Percentiles rank a stretch among this genome's conserved stretches.
These are phyloP conservation scores for Myriosclerotinia curreyana DNA, from an alignment of 2,329 filamentous ascomycete genomes.

Conservation along the genomic window DNA sequence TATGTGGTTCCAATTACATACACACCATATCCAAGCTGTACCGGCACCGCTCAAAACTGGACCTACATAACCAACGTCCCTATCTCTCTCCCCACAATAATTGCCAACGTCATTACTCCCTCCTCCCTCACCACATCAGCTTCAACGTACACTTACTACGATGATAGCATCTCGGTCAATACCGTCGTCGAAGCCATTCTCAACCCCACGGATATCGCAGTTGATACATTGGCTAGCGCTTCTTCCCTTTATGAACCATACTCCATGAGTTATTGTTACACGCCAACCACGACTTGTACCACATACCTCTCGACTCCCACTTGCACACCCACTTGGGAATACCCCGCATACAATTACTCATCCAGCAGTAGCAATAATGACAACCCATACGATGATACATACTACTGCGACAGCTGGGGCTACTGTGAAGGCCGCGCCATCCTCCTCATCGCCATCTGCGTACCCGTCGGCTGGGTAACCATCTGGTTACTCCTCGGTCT, in stretches of 20 bases:
- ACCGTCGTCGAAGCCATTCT: background rate
- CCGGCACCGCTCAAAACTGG: background rate
- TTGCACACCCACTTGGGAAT: background rate
- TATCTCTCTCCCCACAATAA: background rate
- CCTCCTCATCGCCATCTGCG: conserved; percentile 17
- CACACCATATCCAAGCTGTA: background rate
- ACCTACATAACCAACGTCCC: conserved; percentile 8
- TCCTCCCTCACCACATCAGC: background rate
- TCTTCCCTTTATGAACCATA: background rate
- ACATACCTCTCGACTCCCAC: background rate
- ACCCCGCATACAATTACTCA: background rate
- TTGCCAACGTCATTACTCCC: background rate
- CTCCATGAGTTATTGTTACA: background rate
- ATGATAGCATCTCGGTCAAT: background rate
- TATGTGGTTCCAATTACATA: conserved; percentile 2
- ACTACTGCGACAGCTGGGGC: conserved; percentile 12
- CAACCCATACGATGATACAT: background rate
- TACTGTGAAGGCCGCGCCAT: conserved; percentile 21
- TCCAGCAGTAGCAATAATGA: background rate
- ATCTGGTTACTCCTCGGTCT: conserved; percentile 28
- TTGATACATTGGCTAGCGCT: background rate
- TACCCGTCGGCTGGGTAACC: conserved; percentile 16
- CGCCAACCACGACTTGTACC: background rate
- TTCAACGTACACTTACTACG: background rate
- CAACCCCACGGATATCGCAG: background rate